Evolutionary conservation across 139 green algal species (phyloP), one percentile per base, ranked within the genome.

Genomic region (Closterium sp.): DNA sequence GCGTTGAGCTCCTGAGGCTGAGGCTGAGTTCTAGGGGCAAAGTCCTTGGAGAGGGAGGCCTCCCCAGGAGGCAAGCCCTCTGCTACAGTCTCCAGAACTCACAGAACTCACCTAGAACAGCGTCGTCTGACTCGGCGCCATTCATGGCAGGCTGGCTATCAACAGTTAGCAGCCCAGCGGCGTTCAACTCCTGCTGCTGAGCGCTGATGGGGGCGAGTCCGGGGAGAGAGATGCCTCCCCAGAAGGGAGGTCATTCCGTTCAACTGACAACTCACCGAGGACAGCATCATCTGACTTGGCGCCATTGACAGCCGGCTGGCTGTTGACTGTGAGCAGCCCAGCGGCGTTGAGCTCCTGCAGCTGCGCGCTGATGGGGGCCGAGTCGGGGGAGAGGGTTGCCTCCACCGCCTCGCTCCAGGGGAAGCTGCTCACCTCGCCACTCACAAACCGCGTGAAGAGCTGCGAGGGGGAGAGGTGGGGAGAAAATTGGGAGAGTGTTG

Each of bases 261-360:
- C n/a, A n/a, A n/a, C n/a, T n/a, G n/a, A n/a, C n/a, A n/a, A 76
- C 90, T 90, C 89, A 94, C 91, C 97, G 36, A 96, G 86, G 0
- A 87, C 87, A 10, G 94, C 5, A 89, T 97, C 94, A 8, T 55
- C 89, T 43, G 93, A 96, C 43, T 93, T 76, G 19, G 87, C 88
- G 0, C 94, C 97, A 88, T 98, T 97, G 31, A 98, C 91, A 25
- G 84, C 86, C 7, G 96, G 95, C 92, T 97, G 97, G 33, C 88
- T 94, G 92, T 97, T 97, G 95, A 98, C 97, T 84, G 96, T 97
- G 25, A 98, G 94, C 89, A 95, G 96, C 35, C 95, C 96, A 10
- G 34, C 87, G 7, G 36, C 69, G 91, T 96, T 96, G 21, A 97
- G 64, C 64, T 86, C 86, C 83, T 93, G 34, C 33, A 97, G 94